Percentiles rank a stretch among this genome's conserved stretches.
Evolutionary conservation across 768 basidiomycete genomes (phyloP).

Genomic region (Zangia roseola): DNA sequence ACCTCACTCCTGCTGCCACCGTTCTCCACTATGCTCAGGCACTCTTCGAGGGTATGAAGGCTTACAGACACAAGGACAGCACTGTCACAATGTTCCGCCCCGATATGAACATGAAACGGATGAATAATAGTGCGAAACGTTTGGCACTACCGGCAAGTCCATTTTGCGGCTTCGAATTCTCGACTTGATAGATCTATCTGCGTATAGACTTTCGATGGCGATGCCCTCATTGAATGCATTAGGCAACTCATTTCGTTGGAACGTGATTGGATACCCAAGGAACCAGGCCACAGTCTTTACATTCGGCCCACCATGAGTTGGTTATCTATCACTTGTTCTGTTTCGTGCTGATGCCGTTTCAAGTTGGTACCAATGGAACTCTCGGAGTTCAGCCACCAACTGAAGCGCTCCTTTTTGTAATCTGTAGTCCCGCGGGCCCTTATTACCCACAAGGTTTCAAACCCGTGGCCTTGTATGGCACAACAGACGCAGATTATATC

Average conservation of each 20-base stretch:
- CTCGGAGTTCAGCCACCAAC: conserved; percentile 56
- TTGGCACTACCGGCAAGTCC: conserved; percentile 69
- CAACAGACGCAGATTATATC: conserved; percentile 63
- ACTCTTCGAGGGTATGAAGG: conserved; percentile 93
- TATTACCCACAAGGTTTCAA: conserved; percentile 89
- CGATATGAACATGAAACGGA: conserved; percentile 96
- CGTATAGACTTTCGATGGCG: conserved; percentile 70
- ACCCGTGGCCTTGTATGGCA: conserved; percentile 83
- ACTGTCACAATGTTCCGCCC: conserved; percentile 86
- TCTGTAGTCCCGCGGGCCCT: conserved; percentile 66
- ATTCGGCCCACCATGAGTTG: conserved; percentile 76
- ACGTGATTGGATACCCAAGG: conserved; percentile 87
- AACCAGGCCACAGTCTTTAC: conserved; percentile 88
- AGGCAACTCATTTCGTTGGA: conserved; percentile 84
- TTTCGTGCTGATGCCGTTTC: background rate
- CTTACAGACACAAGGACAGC: conserved; percentile 73
- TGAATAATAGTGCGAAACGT: conserved; percentile 82
- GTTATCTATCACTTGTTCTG: conserved; percentile 6
- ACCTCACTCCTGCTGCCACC: conserved; percentile 42
- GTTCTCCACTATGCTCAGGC: conserved; percentile 94
- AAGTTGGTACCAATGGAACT: conserved; percentile 67
- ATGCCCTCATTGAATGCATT: conserved; percentile 72
- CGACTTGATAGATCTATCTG: conserved; percentile 5
- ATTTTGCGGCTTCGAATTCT: background rate
- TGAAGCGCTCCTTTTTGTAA: conserved; percentile 66